These are phyloP conservation scores for Leishmania guyanensis DNA, from an alignment of 208 protist species.

Conservation along the genomic window DNA sequence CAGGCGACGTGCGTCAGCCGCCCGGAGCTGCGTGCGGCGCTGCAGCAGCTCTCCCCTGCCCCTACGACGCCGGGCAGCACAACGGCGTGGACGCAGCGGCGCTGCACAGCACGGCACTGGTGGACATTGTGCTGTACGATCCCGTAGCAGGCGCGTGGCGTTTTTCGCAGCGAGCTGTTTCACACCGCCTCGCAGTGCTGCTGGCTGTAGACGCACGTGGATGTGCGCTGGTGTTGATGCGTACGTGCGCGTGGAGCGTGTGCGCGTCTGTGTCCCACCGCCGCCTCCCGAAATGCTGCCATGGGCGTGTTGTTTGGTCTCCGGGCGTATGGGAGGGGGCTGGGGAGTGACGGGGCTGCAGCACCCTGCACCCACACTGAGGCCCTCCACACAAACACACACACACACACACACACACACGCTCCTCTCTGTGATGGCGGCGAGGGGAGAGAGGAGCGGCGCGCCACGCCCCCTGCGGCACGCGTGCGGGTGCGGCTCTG, in stretches of 20 bases:
- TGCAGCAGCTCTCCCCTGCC: too few species aligned
- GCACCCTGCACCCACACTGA: neutral
- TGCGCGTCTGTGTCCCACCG: too few species aligned
- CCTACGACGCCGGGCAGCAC: slow-evolving; percentile 54
- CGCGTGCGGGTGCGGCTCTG: too few species aligned
- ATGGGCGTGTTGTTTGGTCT: too few species aligned
- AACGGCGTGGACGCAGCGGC: slow-evolving; percentile 37
- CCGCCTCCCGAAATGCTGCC: too few species aligned
- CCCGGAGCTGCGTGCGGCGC: too few species aligned
- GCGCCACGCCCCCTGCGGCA: too few species aligned
- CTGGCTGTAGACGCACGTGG: slow-evolving; percentile 23
- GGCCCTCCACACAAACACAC: too few species aligned
- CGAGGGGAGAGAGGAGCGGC: too few species aligned
- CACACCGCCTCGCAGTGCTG: slow-evolving; percentile 75
- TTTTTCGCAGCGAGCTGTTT: slow-evolving; percentile 76
- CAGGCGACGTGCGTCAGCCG: too few species aligned
- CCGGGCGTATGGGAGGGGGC: neutral
- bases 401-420: neutral
- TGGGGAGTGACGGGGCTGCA: neutral
- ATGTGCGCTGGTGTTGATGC: neutral
- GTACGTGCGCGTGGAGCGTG: too few species aligned
- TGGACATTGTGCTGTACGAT: slow-evolving; percentile 82
- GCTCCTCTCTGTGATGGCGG: too few species aligned
- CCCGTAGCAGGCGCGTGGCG: slow-evolving; percentile 73
- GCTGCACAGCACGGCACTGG: slow-evolving; percentile 50